A percentile compares a stretch with the other conserved stretches of the same genome.
Evolutionary conservation across 2,329 filamentous ascomycete species (phyloP).

Genomic region (Sporothrix euskadiensis): DNA sequence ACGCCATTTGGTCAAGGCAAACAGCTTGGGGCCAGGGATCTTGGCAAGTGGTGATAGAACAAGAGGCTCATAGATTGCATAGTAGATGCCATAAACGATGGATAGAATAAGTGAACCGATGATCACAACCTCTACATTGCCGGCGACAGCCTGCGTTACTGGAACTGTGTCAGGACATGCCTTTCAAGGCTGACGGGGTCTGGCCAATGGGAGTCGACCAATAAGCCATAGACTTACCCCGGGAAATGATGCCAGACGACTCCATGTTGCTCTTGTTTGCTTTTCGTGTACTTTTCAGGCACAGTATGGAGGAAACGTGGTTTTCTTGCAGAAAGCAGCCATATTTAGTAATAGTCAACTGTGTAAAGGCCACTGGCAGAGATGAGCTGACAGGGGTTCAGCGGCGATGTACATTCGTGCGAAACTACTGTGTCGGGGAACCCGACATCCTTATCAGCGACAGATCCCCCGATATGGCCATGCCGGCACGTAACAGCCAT

Average conservation of each 20-base stretch:
- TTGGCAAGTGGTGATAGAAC: constrained; percentile 21
- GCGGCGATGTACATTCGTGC: neutral
- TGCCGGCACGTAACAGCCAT: neutral
- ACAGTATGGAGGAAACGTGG: neutral
- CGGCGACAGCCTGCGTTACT: neutral
- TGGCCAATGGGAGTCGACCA: neutral
- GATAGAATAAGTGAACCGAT: neutral
- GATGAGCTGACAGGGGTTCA: neutral
- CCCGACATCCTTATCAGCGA: constrained; percentile 4
- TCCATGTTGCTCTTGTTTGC: neutral
- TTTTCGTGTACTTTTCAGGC: neutral
- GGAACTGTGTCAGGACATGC: neutral
- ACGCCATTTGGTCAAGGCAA: constrained; percentile 47
- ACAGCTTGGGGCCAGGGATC: constrained; percentile 44
- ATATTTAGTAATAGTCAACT: neutral
- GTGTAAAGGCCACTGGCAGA: neutral
- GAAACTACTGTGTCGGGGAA: neutral
- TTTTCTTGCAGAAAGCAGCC: neutral
- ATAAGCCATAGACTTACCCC: neutral
- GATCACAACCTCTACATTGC: neutral
- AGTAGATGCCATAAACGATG: neutral
- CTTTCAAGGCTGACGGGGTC: neutral
- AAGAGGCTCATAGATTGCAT: constrained; percentile 17
- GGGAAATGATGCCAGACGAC: constrained; percentile 7
- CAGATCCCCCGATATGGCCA: neutral